Evolutionary conservation across 805 yeast genomes (phyloP).

Genomic region (Wickerhamomyces rabaulensis): DNA sequence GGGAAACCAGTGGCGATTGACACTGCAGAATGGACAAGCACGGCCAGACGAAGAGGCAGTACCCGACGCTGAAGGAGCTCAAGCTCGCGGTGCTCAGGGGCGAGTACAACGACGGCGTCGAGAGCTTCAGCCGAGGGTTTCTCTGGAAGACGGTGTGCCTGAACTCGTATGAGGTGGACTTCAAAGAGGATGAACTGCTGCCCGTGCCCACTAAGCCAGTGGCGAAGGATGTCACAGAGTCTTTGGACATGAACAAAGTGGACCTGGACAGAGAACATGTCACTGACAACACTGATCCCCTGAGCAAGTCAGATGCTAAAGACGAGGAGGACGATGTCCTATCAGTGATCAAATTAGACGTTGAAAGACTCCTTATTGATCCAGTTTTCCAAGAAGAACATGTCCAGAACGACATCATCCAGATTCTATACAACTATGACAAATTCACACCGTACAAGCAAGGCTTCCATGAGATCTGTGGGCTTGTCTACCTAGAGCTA

Average conservation of each 20-base stretch:
- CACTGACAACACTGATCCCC: slow-evolving; percentile 5
- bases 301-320: neutral
- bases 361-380: slow-evolving; percentile 22
- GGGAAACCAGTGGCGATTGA: too few species aligned
- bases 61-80: slow-evolving; percentile 15
- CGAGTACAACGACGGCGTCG: slow-evolving; percentile 12
- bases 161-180: slow-evolving; percentile 16
- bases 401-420: slow-evolving; percentile 15
- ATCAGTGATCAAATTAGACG: slow-evolving; percentile 22
- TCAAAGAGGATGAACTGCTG: slow-evolving; percentile 14
- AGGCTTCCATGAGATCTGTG: slow-evolving; percentile 49
- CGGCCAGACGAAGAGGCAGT: slow-evolving; percentile 14
- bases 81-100: slow-evolving; percentile 19
- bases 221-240: neutral
- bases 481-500: slow-evolving; percentile 38
- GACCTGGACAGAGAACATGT: neutral
- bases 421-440: slow-evolving; percentile 22
- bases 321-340: slow-evolving; percentile 9
- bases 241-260: neutral
- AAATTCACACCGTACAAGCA: slow-evolving; percentile 34
- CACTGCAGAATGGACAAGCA: slow-evolving; percentile 10
- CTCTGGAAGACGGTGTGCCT: slow-evolving; percentile 21
- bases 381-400: slow-evolving; percentile 15
- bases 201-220: slow-evolving; percentile 7
- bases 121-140: slow-evolving; percentile 17